Conservation (phyloP, 1,284 basidiomycete species). For the Cerioporus squamosus region DNA sequence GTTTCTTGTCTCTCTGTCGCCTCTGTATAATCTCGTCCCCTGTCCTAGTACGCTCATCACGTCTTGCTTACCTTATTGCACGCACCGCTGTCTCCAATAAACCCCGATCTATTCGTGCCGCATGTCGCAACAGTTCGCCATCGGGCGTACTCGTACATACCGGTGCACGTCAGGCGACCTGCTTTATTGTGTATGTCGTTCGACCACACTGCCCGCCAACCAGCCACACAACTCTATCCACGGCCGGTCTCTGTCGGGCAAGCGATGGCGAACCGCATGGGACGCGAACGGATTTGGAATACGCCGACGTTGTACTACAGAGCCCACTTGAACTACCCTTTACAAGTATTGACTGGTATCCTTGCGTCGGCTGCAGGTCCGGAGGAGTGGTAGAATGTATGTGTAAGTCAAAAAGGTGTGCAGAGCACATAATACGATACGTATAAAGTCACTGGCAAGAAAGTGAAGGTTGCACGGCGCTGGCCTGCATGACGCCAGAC, state of each 20-base stretch:
- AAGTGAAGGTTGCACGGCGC: too few relatives aligned
- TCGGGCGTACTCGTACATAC: not conserved
- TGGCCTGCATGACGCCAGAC: not conserved
- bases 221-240: not conserved
- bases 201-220: not conserved
- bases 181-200: not conserved
- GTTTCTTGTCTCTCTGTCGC: not conserved
- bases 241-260: not conserved
- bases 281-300: constrained; percentile 1
- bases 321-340: constrained; percentile 1
- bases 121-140: too few relatives aligned
- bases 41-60: constrained; percentile 21
- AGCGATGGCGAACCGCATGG: not conserved
- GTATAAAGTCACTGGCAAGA: not conserved
- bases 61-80: constrained; percentile 13
- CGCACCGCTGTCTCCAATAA: constrained; percentile 7
- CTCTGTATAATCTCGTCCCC: constrained; percentile 19
- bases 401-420: not conserved
- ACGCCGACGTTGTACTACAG: constrained; percentile 11
- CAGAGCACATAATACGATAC: constrained; percentile 1
- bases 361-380: not conserved
- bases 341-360: constrained; percentile 6
- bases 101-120: not conserved
- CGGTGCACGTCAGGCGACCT: not conserved
- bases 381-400: not conserved